A percentile compares a stretch with the other conserved stretches of the same genome.
phyloP scores from a whole-genome alignment of 306 rosid species.

The Argentina anserina region DNA sequence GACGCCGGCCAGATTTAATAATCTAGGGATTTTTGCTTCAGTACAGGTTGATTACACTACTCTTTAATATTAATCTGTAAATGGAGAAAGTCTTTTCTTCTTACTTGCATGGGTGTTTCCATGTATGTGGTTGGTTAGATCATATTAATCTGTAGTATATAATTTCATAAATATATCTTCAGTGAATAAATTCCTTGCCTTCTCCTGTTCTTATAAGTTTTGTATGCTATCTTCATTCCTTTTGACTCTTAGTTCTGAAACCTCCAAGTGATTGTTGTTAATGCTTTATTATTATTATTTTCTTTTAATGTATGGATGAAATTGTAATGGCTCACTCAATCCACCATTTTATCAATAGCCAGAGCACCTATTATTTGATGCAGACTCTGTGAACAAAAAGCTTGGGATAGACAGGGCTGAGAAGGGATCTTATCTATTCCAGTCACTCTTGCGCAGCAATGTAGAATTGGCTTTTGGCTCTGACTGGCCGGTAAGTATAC shows the following conservation, averaged over 20 bases:
- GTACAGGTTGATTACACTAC: conserved; percentile 51
- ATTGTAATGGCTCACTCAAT: conserved; percentile 3
- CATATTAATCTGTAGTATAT: neutral
- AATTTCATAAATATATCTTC: too few relatives aligned
- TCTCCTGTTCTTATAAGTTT: too few relatives aligned
- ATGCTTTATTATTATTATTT: neutral
- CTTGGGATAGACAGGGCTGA: conserved; percentile 84
- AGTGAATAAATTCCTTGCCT: too few relatives aligned
- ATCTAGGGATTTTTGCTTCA: conserved; percentile 65
- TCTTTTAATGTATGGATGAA: neutral
- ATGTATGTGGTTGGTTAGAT: neutral
- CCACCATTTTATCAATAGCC: conserved; percentile 59
- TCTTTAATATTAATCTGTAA: neutral
- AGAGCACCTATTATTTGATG: conserved; percentile 69
- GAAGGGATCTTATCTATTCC: conserved; percentile 61
- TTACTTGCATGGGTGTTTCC: neutral
- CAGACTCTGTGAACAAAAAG: conserved; percentile 49
- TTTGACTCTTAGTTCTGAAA: neutral
- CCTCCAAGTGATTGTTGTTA: neutral
- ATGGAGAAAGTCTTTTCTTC: conserved; percentile 4
- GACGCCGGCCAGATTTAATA: conserved; percentile 54
- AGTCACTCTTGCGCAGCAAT: conserved; percentile 52
- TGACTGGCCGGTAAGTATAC: conserved; percentile 78
- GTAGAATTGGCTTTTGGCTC: conserved; percentile 71
- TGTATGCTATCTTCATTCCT: neutral